A percentile compares a stretch with the other conserved stretches of the same genome.
Conservation (phyloP, 169 alveolate genomes). For the Theileria equi region DNA sequence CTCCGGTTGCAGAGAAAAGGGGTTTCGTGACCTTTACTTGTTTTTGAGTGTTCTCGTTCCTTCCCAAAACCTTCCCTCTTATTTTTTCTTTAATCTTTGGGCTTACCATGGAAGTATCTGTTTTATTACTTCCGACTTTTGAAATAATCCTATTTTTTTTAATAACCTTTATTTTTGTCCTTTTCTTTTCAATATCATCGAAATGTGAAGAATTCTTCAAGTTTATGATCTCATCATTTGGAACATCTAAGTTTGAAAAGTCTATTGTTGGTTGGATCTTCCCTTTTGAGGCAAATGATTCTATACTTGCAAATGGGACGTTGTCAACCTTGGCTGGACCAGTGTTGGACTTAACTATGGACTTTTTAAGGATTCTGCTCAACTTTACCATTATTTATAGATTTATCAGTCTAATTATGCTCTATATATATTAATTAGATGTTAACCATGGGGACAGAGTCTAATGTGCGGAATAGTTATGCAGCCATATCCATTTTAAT, state of each 20-base stretch:
- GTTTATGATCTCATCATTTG: no score
- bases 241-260: constrained; percentile 28
- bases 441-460: constrained; percentile 5
- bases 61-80: neutral
- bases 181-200: neutral
- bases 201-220: constrained; percentile 4
- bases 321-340: constrained; percentile 10
- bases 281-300: constrained; percentile 51
- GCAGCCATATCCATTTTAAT: constrained; percentile 91
- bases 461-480: constrained; percentile 25
- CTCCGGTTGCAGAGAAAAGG: neutral
- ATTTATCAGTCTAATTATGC: neutral
- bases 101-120: neutral
- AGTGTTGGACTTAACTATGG: constrained; percentile 13
- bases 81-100: neutral
- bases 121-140: neutral
- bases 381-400: constrained; percentile 48
- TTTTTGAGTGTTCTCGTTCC: neutral
- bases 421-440: neutral
- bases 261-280: constrained; percentile 55
- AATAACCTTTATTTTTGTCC: neutral
- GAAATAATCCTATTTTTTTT: neutral
- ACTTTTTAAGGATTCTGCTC: constrained; percentile 54
- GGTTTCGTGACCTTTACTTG: neutral
- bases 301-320: constrained; percentile 22